Evolutionary conservation across 805 yeast genomes (phyloP), one percentile per base, ranked within the genome.

Genomic region (Saccharomycopsis schoenii): DNA sequence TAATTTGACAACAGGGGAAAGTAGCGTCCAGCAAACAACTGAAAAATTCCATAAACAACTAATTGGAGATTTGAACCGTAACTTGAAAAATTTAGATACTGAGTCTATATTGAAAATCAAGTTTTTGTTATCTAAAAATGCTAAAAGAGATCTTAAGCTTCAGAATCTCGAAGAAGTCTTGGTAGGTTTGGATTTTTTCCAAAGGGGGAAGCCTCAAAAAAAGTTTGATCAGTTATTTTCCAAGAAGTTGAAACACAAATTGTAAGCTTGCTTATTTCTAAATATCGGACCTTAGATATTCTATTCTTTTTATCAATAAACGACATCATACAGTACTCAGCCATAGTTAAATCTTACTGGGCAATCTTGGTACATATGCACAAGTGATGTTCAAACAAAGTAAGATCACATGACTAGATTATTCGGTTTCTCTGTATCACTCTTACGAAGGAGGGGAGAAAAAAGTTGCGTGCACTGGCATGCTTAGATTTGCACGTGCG

Each of bases 101-200:
- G 70, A 77, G 4, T 74, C 81, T 1, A 72, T 83, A 14, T 61
- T 74, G 39, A 76, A 72, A 47, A 82, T 80, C 71, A 82, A 81
- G 67, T 69, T 67, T 58, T 69, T 80, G 64, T 67, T 81, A 61
- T 77, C 73, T 60, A 55, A 59, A 24, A 65, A 73, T 36, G 71
- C 71, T 60, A 69, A 69, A 50, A 56, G 67, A 11, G 70, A 70
- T 40, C 71, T 82, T 51, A 73, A 80, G 66, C 70, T 79, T 50
- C 81, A 85, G 41, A 84, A 83, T 65, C 76, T 88, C 6, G 77
- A 77, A 63, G 97, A 90, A 73, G 83, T 83, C 24, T 77, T 83
- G 68, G 76, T 78, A 59, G 96, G 96, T 1, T 77, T 88, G 62
- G 76, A 78, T 59, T 81, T 81, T 67, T 90, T 94, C 88, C 74